Conservation (phyloP, 2,329 filamentous ascomycete genomes). For the Paraconiothyrium brasiliense region DNA sequence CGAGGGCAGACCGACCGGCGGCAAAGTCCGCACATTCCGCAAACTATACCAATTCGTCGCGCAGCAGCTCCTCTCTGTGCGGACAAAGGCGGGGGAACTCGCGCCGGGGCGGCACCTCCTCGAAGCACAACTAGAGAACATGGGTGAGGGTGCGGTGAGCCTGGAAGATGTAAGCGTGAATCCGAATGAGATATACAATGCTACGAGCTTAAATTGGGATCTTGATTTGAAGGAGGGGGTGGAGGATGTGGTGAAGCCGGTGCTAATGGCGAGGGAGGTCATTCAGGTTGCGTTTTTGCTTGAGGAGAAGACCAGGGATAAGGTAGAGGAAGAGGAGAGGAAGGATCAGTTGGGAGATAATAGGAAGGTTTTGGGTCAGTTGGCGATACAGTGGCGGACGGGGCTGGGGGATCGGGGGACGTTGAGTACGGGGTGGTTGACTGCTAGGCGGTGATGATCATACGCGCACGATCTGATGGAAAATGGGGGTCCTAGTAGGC, state of each 20-base stretch:
- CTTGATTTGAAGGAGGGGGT: conserved; percentile 44
- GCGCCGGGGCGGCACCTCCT: conserved; percentile 71
- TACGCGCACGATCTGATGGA: not conserved
- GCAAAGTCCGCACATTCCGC: conserved; percentile 82
- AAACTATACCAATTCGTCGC: conserved; percentile 98
- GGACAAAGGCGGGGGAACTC: conserved; percentile 83
- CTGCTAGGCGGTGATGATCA: conserved; percentile 43
- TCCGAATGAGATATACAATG: conserved; percentile 63
- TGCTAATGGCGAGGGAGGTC: conserved; percentile 69
- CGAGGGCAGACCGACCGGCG: conserved; percentile 58
- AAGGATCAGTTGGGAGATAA: conserved; percentile 42
- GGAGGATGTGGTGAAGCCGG: conserved; percentile 49
- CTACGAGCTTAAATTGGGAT: conserved; percentile 66
- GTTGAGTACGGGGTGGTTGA: conserved; percentile 84
- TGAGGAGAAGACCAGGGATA: conserved; percentile 61
- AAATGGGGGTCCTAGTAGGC: not conserved
- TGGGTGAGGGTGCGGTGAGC: conserved; percentile 82
- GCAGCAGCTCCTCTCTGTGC: conserved; percentile 86
- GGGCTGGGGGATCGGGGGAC: conserved; percentile 90
- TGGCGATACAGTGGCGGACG: conserved; percentile 88
- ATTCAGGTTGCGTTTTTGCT: conserved; percentile 71
- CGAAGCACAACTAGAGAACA: conserved; percentile 95
- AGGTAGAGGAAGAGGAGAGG: conserved; percentile 53
- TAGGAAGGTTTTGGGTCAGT: conserved; percentile 75
- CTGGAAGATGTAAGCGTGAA: conserved; percentile 69